These are phyloP conservation scores for Fusarium newnesense DNA, from an alignment of 2,329 filamentous ascomycete genomes.

Conservation along the genomic window DNA sequence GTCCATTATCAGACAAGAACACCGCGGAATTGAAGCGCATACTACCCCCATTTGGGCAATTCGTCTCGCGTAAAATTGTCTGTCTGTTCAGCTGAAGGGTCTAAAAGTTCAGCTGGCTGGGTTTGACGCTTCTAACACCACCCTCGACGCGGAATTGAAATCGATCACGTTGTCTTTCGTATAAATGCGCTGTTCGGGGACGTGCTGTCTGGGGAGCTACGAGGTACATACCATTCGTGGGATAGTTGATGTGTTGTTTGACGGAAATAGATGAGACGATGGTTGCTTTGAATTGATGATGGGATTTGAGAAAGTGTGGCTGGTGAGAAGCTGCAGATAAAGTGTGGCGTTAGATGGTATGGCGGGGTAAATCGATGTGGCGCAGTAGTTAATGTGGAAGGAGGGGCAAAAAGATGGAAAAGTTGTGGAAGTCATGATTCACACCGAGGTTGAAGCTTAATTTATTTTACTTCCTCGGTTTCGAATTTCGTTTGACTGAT, in stretches of 20 bases:
- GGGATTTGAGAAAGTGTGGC: neutral
- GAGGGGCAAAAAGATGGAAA: conserved; percentile 34
- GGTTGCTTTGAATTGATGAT: neutral
- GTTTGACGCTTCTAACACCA: neutral
- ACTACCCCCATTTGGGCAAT: conserved; percentile 27
- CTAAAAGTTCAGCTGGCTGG: conserved; percentile 17
- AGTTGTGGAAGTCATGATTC: conserved; percentile 29
- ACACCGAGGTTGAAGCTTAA: conserved; percentile 28
- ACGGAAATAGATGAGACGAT: conserved; percentile 7
- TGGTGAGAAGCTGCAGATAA: neutral
- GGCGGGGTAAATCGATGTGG: conserved; percentile 35
- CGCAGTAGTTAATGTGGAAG: neutral
- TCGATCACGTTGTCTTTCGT: neutral
- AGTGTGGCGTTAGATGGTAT: conserved; percentile 12
- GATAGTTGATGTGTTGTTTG: neutral
- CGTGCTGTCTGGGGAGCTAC: neutral
- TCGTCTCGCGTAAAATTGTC: conserved; percentile 16
- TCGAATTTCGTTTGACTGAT: neutral
- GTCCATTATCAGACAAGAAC: neutral
- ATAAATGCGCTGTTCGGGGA: neutral
- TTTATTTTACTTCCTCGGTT: neutral
- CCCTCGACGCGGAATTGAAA: conserved; percentile 1
- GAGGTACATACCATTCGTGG: conserved; percentile 8
- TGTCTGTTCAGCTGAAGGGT: conserved; percentile 29
- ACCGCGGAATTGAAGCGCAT: conserved; percentile 28